Percentiles rank a stretch among this genome's conserved stretches.
Evolutionary conservation across 352 stramenopile species (phyloP).

Genomic region (Globisporangium echinulatum): DNA sequence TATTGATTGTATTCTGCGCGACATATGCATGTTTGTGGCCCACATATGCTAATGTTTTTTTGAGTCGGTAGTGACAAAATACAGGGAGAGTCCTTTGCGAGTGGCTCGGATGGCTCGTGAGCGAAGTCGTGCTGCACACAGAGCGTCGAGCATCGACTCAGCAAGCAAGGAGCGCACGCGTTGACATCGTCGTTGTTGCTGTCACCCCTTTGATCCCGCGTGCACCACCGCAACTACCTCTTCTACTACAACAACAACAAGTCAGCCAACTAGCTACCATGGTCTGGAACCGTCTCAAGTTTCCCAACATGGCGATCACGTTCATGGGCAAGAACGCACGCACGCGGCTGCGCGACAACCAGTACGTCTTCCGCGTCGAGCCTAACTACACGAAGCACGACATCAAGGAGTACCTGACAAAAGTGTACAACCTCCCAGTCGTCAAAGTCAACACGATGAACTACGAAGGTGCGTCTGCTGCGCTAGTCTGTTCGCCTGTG

Average conservation of each 20-base stretch:
- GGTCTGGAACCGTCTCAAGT: slow-evolving; percentile 82
- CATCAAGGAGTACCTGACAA: slow-evolving; percentile 96
- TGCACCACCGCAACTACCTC: not conserved
- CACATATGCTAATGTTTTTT: too few species aligned
- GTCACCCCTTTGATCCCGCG: not conserved
- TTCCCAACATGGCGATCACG: slow-evolving; percentile 84
- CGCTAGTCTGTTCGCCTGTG: slow-evolving; percentile 8
- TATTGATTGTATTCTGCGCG: too few species aligned
- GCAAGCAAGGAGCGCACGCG: not conserved
- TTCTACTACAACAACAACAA: slow-evolving; percentile 10
- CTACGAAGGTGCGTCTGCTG: slow-evolving; percentile 78
- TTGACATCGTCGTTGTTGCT: not conserved
- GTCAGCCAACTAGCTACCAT: slow-evolving; percentile 26
- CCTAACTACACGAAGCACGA: slow-evolving; percentile 96
- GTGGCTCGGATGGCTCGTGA: not conserved
- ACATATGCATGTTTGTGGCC: too few species aligned
- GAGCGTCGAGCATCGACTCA: not conserved
- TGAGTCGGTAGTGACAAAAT: too few species aligned
- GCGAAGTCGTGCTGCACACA: too few species aligned
- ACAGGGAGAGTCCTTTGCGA: not conserved
- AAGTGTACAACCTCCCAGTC: slow-evolving; percentile 94
- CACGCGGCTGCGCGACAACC: slow-evolving; percentile 68
- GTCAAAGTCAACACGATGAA: slow-evolving; percentile 94
- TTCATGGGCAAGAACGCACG: slow-evolving; percentile 84
- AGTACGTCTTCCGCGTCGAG: slow-evolving; percentile 91